phyloP scores from a whole-genome alignment of 495 filamentous ascomycete genomes.

The Symbiotaphrina buchneri region DNA sequence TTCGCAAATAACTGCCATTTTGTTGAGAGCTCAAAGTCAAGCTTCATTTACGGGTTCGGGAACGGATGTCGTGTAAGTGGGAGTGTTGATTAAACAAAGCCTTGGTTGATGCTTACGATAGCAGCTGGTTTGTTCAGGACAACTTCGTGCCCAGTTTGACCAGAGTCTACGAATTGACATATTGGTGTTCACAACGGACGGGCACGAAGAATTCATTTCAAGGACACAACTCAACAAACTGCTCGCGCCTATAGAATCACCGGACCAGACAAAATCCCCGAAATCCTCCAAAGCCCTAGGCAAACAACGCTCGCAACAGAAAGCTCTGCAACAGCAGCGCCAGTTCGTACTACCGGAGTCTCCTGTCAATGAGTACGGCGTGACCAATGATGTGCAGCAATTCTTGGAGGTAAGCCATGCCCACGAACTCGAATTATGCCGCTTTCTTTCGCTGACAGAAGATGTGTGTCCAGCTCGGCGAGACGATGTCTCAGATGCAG shows the following conservation, averaged over 20 bases:
- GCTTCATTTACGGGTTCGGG: slow-evolving; percentile 13
- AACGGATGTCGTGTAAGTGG: slow-evolving; percentile 12
- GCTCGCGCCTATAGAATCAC: slow-evolving; percentile 8
- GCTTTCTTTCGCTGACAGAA: neutral
- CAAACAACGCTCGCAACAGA: slow-evolving; percentile 9
- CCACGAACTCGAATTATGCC: neutral
- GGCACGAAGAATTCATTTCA: slow-evolving; percentile 11
- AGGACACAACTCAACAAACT: slow-evolving; percentile 8
- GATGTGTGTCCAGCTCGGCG: slow-evolving; percentile 11
- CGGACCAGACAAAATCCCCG: slow-evolving; percentile 12
- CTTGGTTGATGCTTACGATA: slow-evolving; percentile 4
- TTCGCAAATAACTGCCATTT: slow-evolving; percentile 5
- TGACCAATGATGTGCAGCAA: slow-evolving; percentile 3
- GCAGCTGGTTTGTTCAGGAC: slow-evolving; percentile 9
- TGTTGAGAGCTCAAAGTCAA: slow-evolving; percentile 10
- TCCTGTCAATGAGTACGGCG: slow-evolving; percentile 5
- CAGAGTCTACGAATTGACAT: slow-evolving; percentile 11
- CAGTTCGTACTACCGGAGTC: slow-evolving; percentile 4
- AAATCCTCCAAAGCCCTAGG: slow-evolving; percentile 14
- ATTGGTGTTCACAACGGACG: slow-evolving; percentile 11
- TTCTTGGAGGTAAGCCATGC: slow-evolving; percentile 4
- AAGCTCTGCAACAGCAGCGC: slow-evolving; percentile 7
- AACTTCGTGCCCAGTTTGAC: slow-evolving; percentile 11
- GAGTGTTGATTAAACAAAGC: slow-evolving; percentile 2
- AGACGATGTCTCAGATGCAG: slow-evolving; percentile 16